Conservation (phyloP, 192 early-diverging fungal species). For the Coemansia sp. region DNA sequence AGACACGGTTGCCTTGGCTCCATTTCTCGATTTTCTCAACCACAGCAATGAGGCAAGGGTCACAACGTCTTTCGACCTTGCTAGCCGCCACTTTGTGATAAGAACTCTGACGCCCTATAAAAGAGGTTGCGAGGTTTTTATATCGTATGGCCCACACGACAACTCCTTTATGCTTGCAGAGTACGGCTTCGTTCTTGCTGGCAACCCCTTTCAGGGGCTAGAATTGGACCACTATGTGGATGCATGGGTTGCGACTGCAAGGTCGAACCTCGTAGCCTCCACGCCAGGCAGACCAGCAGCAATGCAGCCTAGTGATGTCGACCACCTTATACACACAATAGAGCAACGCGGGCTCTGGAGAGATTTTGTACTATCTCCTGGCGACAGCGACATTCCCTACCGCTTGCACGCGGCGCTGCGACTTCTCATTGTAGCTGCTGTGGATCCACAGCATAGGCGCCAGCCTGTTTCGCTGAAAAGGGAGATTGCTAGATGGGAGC, state of each 20-base stretch:
- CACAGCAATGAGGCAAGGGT: slow-evolving; percentile 63
- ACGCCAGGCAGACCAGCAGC: neutral
- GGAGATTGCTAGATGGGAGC: slow-evolving; percentile 27
- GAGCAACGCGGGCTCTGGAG: slow-evolving; percentile 41
- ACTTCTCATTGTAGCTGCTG: slow-evolving; percentile 23
- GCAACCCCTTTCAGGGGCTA: slow-evolving; percentile 39
- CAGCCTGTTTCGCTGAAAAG: slow-evolving; percentile 11
- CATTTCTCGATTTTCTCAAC: slow-evolving; percentile 75
- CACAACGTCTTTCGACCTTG: slow-evolving; percentile 25
- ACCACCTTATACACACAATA: slow-evolving; percentile 20
- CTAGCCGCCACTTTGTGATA: slow-evolving; percentile 60
- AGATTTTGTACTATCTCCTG: slow-evolving; percentile 28
- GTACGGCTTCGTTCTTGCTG: slow-evolving; percentile 41
- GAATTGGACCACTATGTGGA: slow-evolving; percentile 29
- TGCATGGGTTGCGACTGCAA: slow-evolving; percentile 16
- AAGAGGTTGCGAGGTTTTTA: slow-evolving; percentile 61
- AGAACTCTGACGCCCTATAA: slow-evolving; percentile 59
- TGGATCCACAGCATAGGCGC: slow-evolving; percentile 4
- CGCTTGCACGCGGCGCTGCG: slow-evolving; percentile 37
- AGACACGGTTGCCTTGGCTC: slow-evolving; percentile 70
- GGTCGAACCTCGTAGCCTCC: neutral
- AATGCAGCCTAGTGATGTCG: slow-evolving; percentile 12
- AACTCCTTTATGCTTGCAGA: slow-evolving; percentile 50
- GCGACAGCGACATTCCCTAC: slow-evolving; percentile 32
- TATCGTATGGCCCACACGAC: slow-evolving; percentile 51